Conservation (phyloP, 169 alveolate species). For the Theileria orientalis region DNA sequence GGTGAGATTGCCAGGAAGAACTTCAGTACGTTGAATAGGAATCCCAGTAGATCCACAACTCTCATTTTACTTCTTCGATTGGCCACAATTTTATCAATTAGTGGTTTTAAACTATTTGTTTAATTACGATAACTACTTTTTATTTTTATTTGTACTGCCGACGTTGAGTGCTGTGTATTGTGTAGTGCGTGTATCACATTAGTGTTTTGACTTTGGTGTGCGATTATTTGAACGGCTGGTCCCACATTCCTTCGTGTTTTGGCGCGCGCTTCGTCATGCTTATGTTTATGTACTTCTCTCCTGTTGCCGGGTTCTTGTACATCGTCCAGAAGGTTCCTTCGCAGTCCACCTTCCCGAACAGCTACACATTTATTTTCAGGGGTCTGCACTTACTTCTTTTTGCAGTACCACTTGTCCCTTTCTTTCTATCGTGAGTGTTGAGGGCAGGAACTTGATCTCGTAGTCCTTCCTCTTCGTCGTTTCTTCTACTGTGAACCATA, state of each 20-base stretch:
- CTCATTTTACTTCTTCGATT: neutral
- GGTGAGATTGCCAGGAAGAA: slow-evolving; percentile 54
- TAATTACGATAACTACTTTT: too few species aligned
- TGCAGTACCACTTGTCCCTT: slow-evolving; percentile 27
- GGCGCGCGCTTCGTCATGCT: slow-evolving; percentile 48
- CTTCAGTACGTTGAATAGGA: slow-evolving; percentile 31
- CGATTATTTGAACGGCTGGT: slow-evolving; percentile 18
- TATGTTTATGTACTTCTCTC: slow-evolving; percentile 31
- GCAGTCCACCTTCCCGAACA: slow-evolving; percentile 50
- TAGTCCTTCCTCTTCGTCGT: slow-evolving; percentile 25
- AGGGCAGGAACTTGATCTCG: slow-evolving; percentile 40
- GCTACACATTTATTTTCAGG: neutral
- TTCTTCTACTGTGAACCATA: slow-evolving; percentile 43
- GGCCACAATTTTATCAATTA: neutral
- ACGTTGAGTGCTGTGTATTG: neutral
- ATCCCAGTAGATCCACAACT: slow-evolving; percentile 7
- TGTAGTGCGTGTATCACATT: neutral
- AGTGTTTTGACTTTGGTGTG: too few species aligned
- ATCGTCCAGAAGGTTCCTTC: slow-evolving; percentile 64
- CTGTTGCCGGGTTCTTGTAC: slow-evolving; percentile 25
- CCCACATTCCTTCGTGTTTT: slow-evolving; percentile 37
- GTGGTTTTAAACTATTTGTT: neutral
- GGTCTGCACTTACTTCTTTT: neutral
- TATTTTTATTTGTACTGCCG: too few species aligned
- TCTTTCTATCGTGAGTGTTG: slow-evolving; percentile 35